Percentiles rank a stretch among this genome's conserved stretches.
Evolutionary conservation across 768 basidiomycete genomes (phyloP).

Genomic region (Boletus reticulatus): DNA sequence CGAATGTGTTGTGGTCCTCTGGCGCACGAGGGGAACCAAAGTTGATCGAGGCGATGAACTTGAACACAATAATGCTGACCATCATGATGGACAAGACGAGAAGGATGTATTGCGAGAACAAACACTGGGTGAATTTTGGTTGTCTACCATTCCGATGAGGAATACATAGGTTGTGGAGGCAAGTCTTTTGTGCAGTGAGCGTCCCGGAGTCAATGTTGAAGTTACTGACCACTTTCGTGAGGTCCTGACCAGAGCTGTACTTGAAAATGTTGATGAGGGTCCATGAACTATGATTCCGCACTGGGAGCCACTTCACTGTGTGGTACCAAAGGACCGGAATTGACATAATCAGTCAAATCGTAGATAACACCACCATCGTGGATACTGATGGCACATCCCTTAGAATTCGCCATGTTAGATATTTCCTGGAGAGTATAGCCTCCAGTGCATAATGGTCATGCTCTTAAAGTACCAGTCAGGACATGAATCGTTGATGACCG

Average conservation of each 20-base stretch:
- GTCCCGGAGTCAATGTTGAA: slow-evolving; percentile 59
- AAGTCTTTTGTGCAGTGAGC: slow-evolving; percentile 75
- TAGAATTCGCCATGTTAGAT: slow-evolving; percentile 57
- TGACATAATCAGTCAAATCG: slow-evolving; percentile 81
- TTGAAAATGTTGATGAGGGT: slow-evolving; percentile 76
- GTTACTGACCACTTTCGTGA: slow-evolving; percentile 69
- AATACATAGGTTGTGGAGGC: slow-evolving; percentile 56
- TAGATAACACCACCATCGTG: slow-evolving; percentile 81
- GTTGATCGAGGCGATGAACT: no score
- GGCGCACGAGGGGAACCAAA: no score
- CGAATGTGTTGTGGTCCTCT: no score
- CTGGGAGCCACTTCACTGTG: slow-evolving; percentile 43
- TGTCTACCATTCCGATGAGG: no score
- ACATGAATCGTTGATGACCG: slow-evolving; percentile 79
- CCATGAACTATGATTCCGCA: slow-evolving; percentile 66
- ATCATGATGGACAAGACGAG: no score
- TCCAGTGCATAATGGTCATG: slow-evolving; percentile 93
- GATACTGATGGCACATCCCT: slow-evolving; percentile 67
- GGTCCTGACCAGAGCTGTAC: slow-evolving; percentile 68
- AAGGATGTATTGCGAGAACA: no score
- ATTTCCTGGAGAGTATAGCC: slow-evolving; percentile 81
- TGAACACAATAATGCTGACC: no score
- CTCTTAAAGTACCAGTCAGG: slow-evolving; percentile 98
- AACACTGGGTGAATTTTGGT: no score
- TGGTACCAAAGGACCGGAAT: slow-evolving; percentile 62